Conservation (phyloP, 73 alveolate genomes). For the Paramecium tetraurelia region DNA sequence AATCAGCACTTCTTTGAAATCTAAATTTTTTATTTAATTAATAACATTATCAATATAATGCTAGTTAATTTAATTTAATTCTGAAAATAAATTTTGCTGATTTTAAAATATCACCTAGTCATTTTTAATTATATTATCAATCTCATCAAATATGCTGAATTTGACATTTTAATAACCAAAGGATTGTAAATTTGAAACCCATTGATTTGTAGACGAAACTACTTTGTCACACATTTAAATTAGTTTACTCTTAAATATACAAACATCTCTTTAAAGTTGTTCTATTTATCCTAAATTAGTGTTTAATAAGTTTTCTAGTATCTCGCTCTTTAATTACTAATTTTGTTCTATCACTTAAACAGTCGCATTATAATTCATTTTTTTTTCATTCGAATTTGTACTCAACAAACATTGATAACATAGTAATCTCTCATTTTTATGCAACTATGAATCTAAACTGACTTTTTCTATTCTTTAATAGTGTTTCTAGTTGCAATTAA, state of each 20-base stretch:
- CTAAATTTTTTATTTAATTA: background rate
- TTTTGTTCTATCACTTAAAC: background rate
- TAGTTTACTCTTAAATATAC: no score
- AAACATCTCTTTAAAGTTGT: background rate
- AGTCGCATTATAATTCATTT: background rate
- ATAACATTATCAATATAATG: background rate
- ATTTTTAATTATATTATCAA: background rate
- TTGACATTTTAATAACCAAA: background rate
- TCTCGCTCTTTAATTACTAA: no score
- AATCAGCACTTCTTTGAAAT: background rate
- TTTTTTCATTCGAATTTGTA: no score
- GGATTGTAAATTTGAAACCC: background rate
- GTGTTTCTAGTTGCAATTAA: background rate
- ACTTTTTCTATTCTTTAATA: background rate
- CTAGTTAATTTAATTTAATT: background rate
- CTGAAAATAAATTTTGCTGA: background rate
- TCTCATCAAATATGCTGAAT: background rate
- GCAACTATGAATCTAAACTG: background rate
- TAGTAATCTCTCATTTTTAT: background rate
- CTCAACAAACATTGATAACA: no score
- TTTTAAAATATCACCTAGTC: background rate
- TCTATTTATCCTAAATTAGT: background rate
- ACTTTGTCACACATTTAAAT: background rate
- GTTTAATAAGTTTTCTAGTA: background rate
- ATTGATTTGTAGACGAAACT: no score